These are phyloP conservation scores for Trichophyton simii DNA, from an alignment of 2,329 filamentous ascomycete genomes.

Conservation along the genomic window DNA sequence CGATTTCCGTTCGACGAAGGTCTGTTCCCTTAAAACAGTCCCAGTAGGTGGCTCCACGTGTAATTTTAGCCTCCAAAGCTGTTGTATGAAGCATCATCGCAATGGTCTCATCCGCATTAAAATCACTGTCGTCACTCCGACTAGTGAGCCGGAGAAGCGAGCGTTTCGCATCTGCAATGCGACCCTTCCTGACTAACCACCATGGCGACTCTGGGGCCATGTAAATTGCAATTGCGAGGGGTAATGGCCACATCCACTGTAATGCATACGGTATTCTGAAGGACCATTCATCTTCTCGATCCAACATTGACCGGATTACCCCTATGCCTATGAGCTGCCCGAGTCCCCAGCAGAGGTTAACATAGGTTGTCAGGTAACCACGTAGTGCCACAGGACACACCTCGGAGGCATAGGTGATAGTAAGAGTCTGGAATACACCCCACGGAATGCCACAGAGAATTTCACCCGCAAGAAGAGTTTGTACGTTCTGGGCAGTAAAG, in stretches of 20 bases:
- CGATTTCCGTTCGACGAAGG: constrained; percentile 62
- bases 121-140: constrained; percentile 46
- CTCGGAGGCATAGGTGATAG: constrained; percentile 37
- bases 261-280: constrained; percentile 41
- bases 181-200: constrained; percentile 39
- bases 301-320: constrained; percentile 38
- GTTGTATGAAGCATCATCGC: constrained; percentile 91
- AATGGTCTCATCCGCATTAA: constrained; percentile 71
- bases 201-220: constrained; percentile 41
- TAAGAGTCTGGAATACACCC: constrained; percentile 41
- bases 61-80: constrained; percentile 41
- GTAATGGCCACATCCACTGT: constrained; percentile 44
- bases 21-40: constrained; percentile 78
- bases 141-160: constrained; percentile 35
- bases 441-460: constrained; percentile 41
- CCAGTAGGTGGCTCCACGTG: constrained; percentile 57
- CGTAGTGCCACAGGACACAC: constrained; percentile 36
- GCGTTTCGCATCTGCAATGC: constrained; percentile 36
- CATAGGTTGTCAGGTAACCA: constrained; percentile 35
- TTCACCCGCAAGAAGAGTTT: constrained; percentile 38
- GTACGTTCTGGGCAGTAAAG: constrained; percentile 39
- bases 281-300: constrained; percentile 37
- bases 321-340: constrained; percentile 41
- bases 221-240: constrained; percentile 36
- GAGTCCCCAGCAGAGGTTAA: constrained; percentile 37